phyloP scores from a whole-genome alignment of 148 eudicot species.

The Talinum fruticosum region DNA sequence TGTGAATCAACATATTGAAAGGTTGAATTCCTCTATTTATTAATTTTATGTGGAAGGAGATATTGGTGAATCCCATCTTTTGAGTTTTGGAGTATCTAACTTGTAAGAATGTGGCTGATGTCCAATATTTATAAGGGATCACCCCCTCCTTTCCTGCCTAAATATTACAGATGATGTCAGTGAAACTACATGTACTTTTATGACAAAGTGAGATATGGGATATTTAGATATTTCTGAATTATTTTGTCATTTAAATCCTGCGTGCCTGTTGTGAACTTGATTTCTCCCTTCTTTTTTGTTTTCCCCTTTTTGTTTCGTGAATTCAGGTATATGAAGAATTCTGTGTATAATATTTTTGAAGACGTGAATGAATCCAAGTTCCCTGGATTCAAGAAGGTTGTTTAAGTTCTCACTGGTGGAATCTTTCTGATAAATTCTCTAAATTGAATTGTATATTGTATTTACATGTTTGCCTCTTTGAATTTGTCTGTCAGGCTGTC shows the following conservation, averaged over 20 bases:
- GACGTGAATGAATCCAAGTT: constrained; percentile 62
- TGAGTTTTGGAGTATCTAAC: background rate
- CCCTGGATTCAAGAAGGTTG: constrained; percentile 73
- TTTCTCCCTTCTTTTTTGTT: background rate
- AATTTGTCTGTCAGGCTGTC: constrained; percentile 53
- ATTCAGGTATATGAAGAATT: constrained; percentile 71
- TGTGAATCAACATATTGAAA: background rate
- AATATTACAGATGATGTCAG: background rate
- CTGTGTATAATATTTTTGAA: constrained; percentile 74
- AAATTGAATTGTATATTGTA: background rate
- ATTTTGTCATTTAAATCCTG: background rate
- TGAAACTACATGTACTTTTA: background rate
- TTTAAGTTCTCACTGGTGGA: constrained; percentile 9
- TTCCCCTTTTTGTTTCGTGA: constrained; percentile 1
- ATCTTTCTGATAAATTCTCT: background rate
- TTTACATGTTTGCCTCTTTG: constrained; percentile 16
- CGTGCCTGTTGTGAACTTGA: constrained; percentile 2
- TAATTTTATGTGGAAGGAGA: background rate
- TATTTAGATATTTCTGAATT: background rate
- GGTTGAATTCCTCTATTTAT: background rate
- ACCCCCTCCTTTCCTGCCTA: background rate
- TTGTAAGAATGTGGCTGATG: background rate
- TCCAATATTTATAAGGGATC: background rate
- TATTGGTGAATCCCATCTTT: background rate
- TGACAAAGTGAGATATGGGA: background rate